A percentile compares a stretch with the other conserved stretches of the same genome.
Evolutionary conservation across 306 rosid species (phyloP).

Genomic region (Phaseolus lunatus): DNA sequence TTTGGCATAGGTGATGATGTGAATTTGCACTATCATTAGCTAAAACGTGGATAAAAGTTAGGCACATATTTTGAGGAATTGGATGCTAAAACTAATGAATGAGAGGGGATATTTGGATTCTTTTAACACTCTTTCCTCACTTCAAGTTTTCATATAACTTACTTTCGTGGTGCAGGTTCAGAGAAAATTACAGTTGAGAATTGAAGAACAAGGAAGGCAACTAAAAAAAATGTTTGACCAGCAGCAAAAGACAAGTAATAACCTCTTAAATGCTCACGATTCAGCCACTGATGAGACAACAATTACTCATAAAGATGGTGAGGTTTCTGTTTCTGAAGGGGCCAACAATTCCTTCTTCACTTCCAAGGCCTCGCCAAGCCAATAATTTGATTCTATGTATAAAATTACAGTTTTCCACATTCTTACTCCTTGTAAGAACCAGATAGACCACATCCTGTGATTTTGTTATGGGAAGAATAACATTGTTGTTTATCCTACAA

Average conservation of each 20-base stretch:
- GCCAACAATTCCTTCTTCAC: slow-evolving; percentile 42
- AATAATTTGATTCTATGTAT: slow-evolving; percentile 23
- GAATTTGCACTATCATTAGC: slow-evolving; percentile 2
- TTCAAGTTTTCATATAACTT: slow-evolving; percentile 14
- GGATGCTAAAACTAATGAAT: slow-evolving; percentile 15
- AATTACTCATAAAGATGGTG: slow-evolving; percentile 41
- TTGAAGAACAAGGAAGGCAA: slow-evolving; percentile 71
- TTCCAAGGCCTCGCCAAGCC: slow-evolving; percentile 29
- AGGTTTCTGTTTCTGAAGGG: slow-evolving; percentile 41
- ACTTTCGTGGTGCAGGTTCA: slow-evolving; percentile 55
- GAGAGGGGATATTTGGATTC: slow-evolving; percentile 4
- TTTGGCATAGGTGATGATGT: slow-evolving; percentile 4
- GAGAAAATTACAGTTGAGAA: slow-evolving; percentile 53
- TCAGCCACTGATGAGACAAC: slow-evolving; percentile 38
- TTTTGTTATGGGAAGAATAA: slow-evolving; percentile 44
- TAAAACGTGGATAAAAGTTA: neutral
- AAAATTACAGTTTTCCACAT: slow-evolving; percentile 36
- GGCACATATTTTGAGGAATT: neutral
- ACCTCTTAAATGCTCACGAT: slow-evolving; percentile 40
- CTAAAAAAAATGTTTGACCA: slow-evolving; percentile 61
- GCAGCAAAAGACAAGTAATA: slow-evolving; percentile 52
- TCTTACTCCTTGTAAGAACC: slow-evolving; percentile 17
- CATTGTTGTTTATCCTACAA: slow-evolving; percentile 34
- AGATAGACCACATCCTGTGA: slow-evolving; percentile 15
- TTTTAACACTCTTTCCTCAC: neutral